Base-by-base conservation (phyloP, 352 stramenopile species). In the Phytophthora europaea region DNA sequence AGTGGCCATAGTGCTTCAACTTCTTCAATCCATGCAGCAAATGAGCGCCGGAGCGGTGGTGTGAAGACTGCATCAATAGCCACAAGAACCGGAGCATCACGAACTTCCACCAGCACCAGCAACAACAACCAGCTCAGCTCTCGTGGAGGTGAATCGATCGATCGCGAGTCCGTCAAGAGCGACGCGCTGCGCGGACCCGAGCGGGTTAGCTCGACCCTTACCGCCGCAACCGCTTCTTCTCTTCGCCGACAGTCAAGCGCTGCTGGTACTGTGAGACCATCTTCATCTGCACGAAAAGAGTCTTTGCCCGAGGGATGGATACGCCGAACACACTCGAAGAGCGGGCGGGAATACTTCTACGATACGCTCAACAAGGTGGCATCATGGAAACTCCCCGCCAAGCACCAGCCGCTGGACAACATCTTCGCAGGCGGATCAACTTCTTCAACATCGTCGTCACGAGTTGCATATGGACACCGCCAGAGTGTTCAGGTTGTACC, bases 311-410 rank as follows among this genome's bases (percentile, higher is more conserved):
- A 91, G 0, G 87, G 85, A 12, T 93, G 87, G 85, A 82, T 93
- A 80, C 82, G 85, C 50, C 82, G 82, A 33, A 92, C 83, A 10
- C 87, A 94, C 73, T 90, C 81, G 18, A 92, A 93, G 68, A 92
- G 78, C 33, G 84, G 87, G 3, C 76, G 83, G 10, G 83, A 88
- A 70, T 93, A 94, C 61, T 94, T 90, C 69, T 93, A 93, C 70
- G 84, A 94, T 59, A 92, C 82, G 1, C 64, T 81, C 43, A 85
- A 88, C 69, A 92, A 93, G 57, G 83, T 92, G 5, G 87, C 84
- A 50, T 91, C 85, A 6, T 94, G 82, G 87, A 94, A 91, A 38
- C 81, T 89, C 18, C 87, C 87, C 15, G 63, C 61, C 48, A 91
- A 89, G 67, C 75, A 87, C 61, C 62, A 76, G 28, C 62, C 60